Conservation (phyloP, 106 monocot genomes). For the Allium cepa region DNA sequence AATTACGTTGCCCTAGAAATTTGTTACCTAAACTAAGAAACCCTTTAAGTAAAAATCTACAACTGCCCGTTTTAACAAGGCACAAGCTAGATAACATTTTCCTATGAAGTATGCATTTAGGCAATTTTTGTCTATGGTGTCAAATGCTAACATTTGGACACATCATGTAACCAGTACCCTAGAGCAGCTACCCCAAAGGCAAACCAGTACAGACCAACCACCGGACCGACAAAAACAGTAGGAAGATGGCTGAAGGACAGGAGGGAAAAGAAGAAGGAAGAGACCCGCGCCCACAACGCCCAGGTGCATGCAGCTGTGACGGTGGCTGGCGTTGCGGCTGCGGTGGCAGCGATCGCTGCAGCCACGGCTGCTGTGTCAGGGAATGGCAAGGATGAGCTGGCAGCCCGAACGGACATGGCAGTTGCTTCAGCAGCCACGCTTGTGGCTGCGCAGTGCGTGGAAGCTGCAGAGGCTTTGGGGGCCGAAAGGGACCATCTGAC, state of each 20-base stretch:
- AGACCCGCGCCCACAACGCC: conserved; percentile 77
- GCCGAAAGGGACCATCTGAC: conserved; percentile 70
- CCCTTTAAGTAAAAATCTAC: no score
- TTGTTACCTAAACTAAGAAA: no score
- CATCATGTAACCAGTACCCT: conserved; percentile 23
- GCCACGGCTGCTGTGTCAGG: conserved; percentile 37
- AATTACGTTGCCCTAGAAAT: no score
- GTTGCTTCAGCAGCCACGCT: conserved; percentile 77
- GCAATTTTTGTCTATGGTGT: no score
- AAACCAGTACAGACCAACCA: neutral
- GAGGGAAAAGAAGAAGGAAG: conserved; percentile 84
- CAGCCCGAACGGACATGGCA: conserved; percentile 62
- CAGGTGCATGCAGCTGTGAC: conserved; percentile 91
- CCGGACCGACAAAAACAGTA: conserved; percentile 38
- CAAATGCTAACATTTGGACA: no score
- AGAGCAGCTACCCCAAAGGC: neutral
- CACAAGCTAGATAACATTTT: no score
- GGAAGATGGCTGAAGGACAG: conserved; percentile 93
- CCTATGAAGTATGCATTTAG: no score
- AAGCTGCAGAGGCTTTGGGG: conserved; percentile 73
- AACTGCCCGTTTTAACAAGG: no score
- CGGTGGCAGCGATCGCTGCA: conserved; percentile 48
- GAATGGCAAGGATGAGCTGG: conserved; percentile 37
- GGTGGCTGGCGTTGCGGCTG: conserved; percentile 79
- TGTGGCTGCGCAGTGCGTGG: conserved; percentile 82